A percentile compares a stretch with the other conserved stretches of the same genome.
phyloP scores from a whole-genome alignment of 75 land plant species.

The Picea sitchensis region DNA sequence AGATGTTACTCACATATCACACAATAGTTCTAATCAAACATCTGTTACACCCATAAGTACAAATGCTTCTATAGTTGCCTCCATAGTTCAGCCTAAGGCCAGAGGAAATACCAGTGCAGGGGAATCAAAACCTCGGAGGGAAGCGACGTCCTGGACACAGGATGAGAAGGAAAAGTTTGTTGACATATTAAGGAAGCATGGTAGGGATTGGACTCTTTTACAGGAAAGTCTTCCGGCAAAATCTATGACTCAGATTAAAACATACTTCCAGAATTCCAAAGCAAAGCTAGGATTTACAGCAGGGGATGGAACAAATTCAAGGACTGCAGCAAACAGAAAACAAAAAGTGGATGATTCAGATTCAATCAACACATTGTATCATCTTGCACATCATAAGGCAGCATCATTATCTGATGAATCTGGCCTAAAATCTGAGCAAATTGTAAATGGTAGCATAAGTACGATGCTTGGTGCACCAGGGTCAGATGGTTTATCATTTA shows the following conservation, averaged over 20 bases:
- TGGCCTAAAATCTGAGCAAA: background rate
- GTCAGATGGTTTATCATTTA: slow-evolving; percentile 13
- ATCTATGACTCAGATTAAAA: slow-evolving; percentile 40
- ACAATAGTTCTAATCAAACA: slow-evolving; percentile 3
- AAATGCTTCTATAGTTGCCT: slow-evolving; percentile 8
- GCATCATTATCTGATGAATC: slow-evolving; percentile 1
- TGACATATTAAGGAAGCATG: slow-evolving; percentile 37
- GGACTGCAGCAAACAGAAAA: slow-evolving; percentile 25
- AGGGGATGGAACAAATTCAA: slow-evolving; percentile 13
- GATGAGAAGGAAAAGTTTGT: slow-evolving; percentile 46
- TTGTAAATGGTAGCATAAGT: slow-evolving; percentile 1
- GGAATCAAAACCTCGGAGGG: slow-evolving; percentile 33
- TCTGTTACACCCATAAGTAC: background rate
- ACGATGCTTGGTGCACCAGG: slow-evolving; percentile 7
- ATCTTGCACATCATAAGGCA: background rate
- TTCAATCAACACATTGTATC: slow-evolving; percentile 8
- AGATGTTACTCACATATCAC: background rate
- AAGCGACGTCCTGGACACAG: slow-evolving; percentile 47
- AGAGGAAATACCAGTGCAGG: slow-evolving; percentile 11
- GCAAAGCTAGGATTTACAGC: slow-evolving; percentile 29
- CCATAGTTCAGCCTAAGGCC: slow-evolving; percentile 13
- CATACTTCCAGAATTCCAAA: slow-evolving; percentile 45
- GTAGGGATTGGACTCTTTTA: slow-evolving; percentile 35
- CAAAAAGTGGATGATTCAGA: slow-evolving; percentile 37
- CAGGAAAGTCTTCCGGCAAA: slow-evolving; percentile 37